These are phyloP conservation scores for Atkinsonella hypoxylon DNA, from an alignment of 2,329 filamentous ascomycete genomes.

Conservation along the genomic window DNA sequence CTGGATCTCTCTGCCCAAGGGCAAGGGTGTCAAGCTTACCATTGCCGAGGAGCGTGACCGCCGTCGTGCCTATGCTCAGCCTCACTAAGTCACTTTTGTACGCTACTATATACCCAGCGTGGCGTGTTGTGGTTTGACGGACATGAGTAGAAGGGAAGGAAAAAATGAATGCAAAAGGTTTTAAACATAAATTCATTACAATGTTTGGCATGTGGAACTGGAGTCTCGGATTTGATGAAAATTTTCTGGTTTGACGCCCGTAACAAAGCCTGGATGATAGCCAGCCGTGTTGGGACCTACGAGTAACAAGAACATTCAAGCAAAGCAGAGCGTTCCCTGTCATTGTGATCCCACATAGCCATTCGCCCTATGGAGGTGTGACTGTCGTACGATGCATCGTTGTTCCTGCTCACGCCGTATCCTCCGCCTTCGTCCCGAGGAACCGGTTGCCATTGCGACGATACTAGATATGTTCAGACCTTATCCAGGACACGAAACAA, in stretches of 20 bases:
- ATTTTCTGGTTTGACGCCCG: slow-evolving; percentile 17
- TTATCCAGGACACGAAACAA: too few species aligned
- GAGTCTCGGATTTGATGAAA: slow-evolving; percentile 30
- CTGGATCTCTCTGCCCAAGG: slow-evolving; percentile 99
- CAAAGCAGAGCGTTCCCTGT: slow-evolving; percentile 3
- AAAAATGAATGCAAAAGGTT: neutral
- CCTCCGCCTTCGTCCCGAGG: too few species aligned
- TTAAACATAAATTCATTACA: neutral
- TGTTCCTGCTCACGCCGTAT: neutral
- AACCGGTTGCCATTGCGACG: too few species aligned
- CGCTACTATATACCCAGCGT: neutral
- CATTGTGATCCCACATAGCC: neutral
- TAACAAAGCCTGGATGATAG: slow-evolving; percentile 19
- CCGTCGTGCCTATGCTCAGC: slow-evolving; percentile 57
- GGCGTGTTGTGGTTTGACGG: slow-evolving; percentile 9
- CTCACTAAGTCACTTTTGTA: slow-evolving; percentile 31
- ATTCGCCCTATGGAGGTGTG: neutral
- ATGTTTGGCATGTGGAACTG: slow-evolving; percentile 24
- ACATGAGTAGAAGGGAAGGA: slow-evolving; percentile 12
- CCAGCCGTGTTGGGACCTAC: slow-evolving; percentile 22
- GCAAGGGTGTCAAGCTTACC: slow-evolving; percentile 99
- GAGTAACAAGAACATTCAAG: slow-evolving; percentile 22
- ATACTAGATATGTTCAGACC: too few species aligned
- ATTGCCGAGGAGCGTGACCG: slow-evolving; percentile 99
- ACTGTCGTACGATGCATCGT: neutral